These are phyloP conservation scores for Lyophyllum decastes DNA, from an alignment of 768 basidiomycete genomes.

Conservation along the genomic window DNA sequence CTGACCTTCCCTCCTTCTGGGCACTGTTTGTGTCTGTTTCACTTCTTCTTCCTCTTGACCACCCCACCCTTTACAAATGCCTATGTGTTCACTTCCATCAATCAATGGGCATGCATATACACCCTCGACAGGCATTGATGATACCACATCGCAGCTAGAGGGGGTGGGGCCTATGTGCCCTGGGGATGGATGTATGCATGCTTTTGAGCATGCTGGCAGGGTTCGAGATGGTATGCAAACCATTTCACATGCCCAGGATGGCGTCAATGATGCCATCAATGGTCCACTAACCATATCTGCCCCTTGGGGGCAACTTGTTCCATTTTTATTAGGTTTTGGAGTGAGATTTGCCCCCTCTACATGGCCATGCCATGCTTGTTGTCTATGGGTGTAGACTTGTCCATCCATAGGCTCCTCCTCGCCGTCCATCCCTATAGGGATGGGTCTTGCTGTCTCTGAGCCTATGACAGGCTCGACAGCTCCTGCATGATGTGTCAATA, in stretches of 20 bases:
- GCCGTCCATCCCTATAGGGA: background rate
- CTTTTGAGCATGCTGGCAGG: background rate
- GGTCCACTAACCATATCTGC: background rate
- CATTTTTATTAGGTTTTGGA: background rate
- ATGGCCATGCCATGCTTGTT: background rate
- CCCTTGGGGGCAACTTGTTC: background rate
- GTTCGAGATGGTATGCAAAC: background rate
- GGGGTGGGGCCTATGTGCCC: background rate
- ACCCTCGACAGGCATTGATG: background rate
- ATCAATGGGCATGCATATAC: background rate
- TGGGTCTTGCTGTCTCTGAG: background rate
- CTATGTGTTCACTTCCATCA: too few relatives aligned
- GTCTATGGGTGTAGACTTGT: background rate
- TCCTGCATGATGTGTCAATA: background rate
- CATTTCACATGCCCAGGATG: background rate
- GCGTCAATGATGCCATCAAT: background rate
- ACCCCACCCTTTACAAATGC: too few relatives aligned
- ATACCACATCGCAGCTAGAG: background rate
- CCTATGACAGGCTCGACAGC: background rate
- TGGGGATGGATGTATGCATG: background rate
- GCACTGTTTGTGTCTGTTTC: too few relatives aligned
- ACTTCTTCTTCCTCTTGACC: too few relatives aligned
- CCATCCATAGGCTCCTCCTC: background rate
- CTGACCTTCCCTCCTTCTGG: too few relatives aligned
- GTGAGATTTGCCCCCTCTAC: background rate